Evolutionary conservation across 2,329 filamentous ascomycete genomes (phyloP).

Genomic region (Beauveria medogensis): DNA sequence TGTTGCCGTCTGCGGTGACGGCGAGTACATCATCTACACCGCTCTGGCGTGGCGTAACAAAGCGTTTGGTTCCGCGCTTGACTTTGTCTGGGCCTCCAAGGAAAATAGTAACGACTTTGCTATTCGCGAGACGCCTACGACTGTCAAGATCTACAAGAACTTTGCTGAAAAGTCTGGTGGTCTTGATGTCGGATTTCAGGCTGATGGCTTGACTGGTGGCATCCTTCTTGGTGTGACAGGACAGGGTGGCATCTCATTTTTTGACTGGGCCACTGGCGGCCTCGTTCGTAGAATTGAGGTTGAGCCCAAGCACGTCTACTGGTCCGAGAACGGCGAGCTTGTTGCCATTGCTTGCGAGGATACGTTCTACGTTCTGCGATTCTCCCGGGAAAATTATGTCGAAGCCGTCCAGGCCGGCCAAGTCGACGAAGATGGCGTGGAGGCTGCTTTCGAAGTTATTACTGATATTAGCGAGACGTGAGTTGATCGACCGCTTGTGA

Average conservation of each 20-base stretch:
- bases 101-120: conserved; percentile 98
- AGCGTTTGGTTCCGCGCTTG: conserved; percentile 87
- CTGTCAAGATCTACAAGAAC: conserved; percentile 96
- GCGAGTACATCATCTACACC: conserved; percentile 98
- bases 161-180: conserved; percentile 87
- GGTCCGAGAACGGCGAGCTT: conserved; percentile 93
- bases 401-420: conserved; percentile 75
- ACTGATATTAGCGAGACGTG: conserved; percentile 89
- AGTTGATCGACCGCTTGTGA: conserved; percentile 16
- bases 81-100: conserved; percentile 95
- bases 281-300: conserved; percentile 89
- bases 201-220: conserved; percentile 83
- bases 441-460: conserved; percentile 91
- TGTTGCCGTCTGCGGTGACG: conserved; percentile 76
- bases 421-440: conserved; percentile 84
- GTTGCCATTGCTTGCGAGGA: conserved; percentile 91
- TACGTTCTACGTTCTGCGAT: conserved; percentile 88
- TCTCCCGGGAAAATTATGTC: conserved; percentile 80
- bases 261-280: conserved; percentile 87
- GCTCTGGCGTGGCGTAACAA: conserved; percentile 95
- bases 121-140: conserved; percentile 88
- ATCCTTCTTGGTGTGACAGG: conserved; percentile 90
- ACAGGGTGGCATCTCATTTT: conserved; percentile 89
- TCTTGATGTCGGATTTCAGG: conserved; percentile 89
- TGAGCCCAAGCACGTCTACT: conserved; percentile 73